phyloP scores from a whole-genome alignment of 257 asterid genomes.

The Solanum paucissectum region DNA sequence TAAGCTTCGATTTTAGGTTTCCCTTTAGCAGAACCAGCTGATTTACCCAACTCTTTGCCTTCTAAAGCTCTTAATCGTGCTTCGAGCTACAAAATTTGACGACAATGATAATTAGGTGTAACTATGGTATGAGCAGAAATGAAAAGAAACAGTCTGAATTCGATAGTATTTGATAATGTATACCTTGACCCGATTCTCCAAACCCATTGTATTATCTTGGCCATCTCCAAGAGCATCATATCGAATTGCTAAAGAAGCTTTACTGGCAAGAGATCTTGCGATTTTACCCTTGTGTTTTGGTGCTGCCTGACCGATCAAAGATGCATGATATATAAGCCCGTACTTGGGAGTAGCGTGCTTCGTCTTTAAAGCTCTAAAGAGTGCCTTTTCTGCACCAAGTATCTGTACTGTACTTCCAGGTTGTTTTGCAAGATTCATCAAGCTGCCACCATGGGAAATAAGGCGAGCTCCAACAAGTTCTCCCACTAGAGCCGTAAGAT shows the following conservation, averaged over 20 bases:
- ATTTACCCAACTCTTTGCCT: constrained; percentile 51
- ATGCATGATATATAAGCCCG: constrained; percentile 86
- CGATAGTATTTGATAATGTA: background rate
- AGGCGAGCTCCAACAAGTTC: constrained; percentile 90
- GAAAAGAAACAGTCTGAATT: background rate
- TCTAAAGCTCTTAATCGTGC: constrained; percentile 65
- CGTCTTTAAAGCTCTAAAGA: constrained; percentile 77
- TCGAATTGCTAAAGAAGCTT: constrained; percentile 71
- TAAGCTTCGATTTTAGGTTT: constrained; percentile 73
- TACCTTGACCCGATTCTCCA: constrained; percentile 70
- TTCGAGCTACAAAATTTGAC: constrained; percentile 38
- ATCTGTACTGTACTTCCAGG: constrained; percentile 95
- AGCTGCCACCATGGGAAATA: constrained; percentile 89
- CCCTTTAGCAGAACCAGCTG: constrained; percentile 80
- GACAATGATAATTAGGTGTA: background rate
- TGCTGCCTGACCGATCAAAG: constrained; percentile 88
- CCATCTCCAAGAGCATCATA: constrained; percentile 76
- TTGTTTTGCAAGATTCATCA: constrained; percentile 81
- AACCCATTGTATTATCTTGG: constrained; percentile 63
- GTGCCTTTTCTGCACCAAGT: constrained; percentile 91
- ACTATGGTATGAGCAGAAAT: background rate
- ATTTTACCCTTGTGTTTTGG: constrained; percentile 88
- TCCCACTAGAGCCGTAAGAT: constrained; percentile 86
- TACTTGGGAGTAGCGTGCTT: constrained; percentile 89
- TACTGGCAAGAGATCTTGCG: constrained; percentile 73